Percentiles rank a stretch among this genome's conserved stretches.
Evolutionary conservation across 768 basidiomycete genomes (phyloP).

Genomic region (Strobilomyces dryophilus): DNA sequence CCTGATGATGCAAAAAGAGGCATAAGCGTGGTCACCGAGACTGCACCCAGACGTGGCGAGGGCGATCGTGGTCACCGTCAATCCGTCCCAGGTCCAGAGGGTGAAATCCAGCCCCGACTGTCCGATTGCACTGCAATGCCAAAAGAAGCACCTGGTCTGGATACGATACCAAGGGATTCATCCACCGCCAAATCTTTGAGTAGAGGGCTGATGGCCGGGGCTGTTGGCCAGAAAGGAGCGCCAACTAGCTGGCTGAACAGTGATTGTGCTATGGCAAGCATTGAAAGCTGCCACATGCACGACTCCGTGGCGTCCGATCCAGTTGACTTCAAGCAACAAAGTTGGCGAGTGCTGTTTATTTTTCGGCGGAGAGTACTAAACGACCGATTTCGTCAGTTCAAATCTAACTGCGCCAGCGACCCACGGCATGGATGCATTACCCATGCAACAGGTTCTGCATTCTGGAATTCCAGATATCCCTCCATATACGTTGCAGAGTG

Average conservation of each 20-base stretch:
- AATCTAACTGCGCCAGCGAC: not conserved
- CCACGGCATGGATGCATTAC: not conserved
- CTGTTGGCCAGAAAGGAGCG: constrained; percentile 14
- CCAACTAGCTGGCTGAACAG: constrained; percentile 15
- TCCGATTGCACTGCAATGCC: constrained; percentile 20
- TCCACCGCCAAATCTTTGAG: constrained; percentile 1
- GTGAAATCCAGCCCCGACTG: not conserved
- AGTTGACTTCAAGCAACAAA: constrained; percentile 15
- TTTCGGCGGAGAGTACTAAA: not conserved
- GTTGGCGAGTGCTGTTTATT: constrained; percentile 2
- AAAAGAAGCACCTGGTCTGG: constrained; percentile 1
- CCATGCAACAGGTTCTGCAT: constrained; percentile 3
- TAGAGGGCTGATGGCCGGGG: not conserved
- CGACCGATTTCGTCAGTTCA: not conserved
- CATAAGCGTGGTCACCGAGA: not conserved
- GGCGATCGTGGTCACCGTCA: not conserved
- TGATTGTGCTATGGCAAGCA: constrained; percentile 8
- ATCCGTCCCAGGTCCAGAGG: not conserved
- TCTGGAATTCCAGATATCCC: constrained; percentile 1
- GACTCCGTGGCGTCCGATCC: constrained; percentile 13
- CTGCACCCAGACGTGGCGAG: not conserved
- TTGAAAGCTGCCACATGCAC: constrained; percentile 2
- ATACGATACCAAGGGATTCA: constrained; percentile 6
- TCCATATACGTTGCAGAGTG: not conserved
- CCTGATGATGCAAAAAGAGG: not conserved